Base-by-base conservation (phyloP, 495 filamentous ascomycete species). In the Penicillium steckii region DNA sequence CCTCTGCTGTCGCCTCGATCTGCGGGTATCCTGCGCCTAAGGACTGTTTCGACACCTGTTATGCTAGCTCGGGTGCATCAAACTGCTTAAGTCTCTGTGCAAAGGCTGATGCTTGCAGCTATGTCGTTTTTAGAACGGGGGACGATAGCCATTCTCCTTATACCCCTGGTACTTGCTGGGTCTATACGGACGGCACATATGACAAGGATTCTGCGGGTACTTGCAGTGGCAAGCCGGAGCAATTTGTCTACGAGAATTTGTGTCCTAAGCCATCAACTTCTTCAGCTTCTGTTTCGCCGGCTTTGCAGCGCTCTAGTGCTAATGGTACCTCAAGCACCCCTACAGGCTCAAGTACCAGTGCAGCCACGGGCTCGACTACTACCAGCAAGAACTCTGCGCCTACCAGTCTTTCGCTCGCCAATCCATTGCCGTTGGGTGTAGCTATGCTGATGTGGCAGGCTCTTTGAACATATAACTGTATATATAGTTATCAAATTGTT, bases 1-100 rank as follows among this genome's bases (percentile, higher is more conserved):
- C 62, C 47, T 60, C 59, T 55, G 62, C 60, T 32, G 46, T 66
- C 58, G 60, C 62, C 51, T 60, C 60, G 37, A 60, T 57, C 50
- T 66, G 62, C 48, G 59, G 53, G 23, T 66, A 66, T 44, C 62
- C 62, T 23, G n/a, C 48, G 56, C 60, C 55, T 45, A 35, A 26
- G 32, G 52, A 56, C 52, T 59, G 60, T 37, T 58, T 48, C 33
- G 1, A 53, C 19, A 24, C 41, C 33, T 66, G 62, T 21, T 1
- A 1, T 48, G 62, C 62, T 18, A 66, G 62, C 49, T 25, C 50
- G 41, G 62, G 54, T 48, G 60, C 60, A 48, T 17, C 46, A 29
- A 12, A 52, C 55, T 65, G 61, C 55, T 44, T 65, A 52, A 65
- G 61, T 53, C 23, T 21, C 26, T 65, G 61, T 59, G 52, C 52